Evolutionary conservation across 2,329 filamentous ascomycete species (phyloP), one percentile per base, ranked within the genome.

Genomic region (Lecanicillium sp.): DNA sequence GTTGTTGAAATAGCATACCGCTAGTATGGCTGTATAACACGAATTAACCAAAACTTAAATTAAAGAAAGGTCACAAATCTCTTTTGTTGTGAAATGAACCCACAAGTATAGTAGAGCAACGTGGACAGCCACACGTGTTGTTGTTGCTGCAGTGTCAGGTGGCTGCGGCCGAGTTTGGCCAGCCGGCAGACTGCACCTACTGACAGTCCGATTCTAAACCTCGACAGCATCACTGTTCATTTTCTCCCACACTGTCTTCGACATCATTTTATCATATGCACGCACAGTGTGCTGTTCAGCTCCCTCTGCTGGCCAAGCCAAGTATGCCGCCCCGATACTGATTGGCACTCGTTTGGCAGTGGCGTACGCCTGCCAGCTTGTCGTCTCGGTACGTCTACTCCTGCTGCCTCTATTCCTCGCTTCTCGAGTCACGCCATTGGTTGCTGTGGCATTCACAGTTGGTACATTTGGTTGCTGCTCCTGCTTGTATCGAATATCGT

Each of bases 11-110:
- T 47, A 29, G 44, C 45, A 48, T 42, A 48, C 37, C 19, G 20
- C n/a, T 9, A n/a, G 39, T 44, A 44, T 38, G 32, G 46, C 46
- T 49, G 45, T 48, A 41, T 36, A 42, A 48, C 17, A 41, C 14
- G 29, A 20, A n/a, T 47, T 20, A 10, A 41, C 27, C 24, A 36
- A 6, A 24, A 46, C 3, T 8, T 23, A 10, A 15, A 32, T 17
- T 6, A 29, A 12, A 7, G n/a, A n/a, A n/a, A n/a, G n/a, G n/a
- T n/a, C n/a, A n/a, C n/a, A n/a, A n/a, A n/a, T n/a, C n/a, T n/a
- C n/a, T n/a, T n/a, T n/a, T n/a, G n/a, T n/a, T n/a, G n/a, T n/a
- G n/a, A n/a, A n/a, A n/a, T n/a, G n/a, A n/a, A n/a, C n/a, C n/a
- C n/a, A n/a, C n/a, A n/a, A n/a, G n/a, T n/a, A n/a, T n/a, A n/a